These are phyloP conservation scores for Zygosaccharomyces pseudorouxii DNA, from an alignment of 805 yeast genomes.

Conservation along the genomic window DNA sequence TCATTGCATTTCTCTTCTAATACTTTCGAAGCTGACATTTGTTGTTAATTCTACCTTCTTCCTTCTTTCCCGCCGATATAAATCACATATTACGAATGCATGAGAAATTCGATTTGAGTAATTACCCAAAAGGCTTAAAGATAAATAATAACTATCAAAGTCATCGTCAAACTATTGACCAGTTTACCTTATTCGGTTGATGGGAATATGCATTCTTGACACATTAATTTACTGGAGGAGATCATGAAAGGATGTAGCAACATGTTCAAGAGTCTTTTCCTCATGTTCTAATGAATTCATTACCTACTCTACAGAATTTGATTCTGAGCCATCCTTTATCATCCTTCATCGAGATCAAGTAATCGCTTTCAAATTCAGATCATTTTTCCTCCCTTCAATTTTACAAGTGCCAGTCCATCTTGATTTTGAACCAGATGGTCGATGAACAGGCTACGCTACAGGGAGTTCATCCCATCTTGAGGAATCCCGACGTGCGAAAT, in stretches of 20 bases:
- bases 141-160: slow-evolving; percentile 1
- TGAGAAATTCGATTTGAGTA: not conserved
- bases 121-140: slow-evolving; percentile 1
- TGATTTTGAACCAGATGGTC: slow-evolving; percentile 1
- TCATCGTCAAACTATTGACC: slow-evolving; percentile 1
- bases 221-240: slow-evolving; percentile 6
- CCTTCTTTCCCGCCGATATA: not conserved
- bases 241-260: not conserved
- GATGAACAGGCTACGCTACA: slow-evolving; percentile 3
- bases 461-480: slow-evolving; percentile 4
- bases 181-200: slow-evolving; percentile 3
- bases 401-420: not conserved
- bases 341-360: not conserved
- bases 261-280: not conserved
- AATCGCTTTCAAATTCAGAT: not conserved
- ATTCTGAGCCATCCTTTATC: not conserved
- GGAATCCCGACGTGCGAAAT: not conserved
- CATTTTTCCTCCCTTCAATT: not conserved
- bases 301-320: not conserved
- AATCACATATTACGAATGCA: not conserved
- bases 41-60: not conserved
- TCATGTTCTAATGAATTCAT: not conserved
- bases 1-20: too few species aligned
- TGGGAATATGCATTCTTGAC: not conserved
- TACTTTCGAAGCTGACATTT: not conserved